Base-by-base conservation (phyloP, 1,139 yeast species). In the Sugiyamaella paludigena region DNA sequence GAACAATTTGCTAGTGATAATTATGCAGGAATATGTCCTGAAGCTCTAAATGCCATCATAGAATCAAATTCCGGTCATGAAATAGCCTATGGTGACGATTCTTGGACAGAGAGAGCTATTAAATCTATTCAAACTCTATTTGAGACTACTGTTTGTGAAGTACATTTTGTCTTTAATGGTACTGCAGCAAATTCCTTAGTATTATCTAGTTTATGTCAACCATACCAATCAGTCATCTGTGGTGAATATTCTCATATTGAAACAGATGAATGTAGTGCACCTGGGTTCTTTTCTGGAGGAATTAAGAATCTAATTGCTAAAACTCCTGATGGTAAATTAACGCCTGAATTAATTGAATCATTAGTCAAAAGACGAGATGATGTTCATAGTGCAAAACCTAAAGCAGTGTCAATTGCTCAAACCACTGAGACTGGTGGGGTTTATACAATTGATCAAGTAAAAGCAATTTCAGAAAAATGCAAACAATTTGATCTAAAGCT, bases 1-100 rank as follows among this genome's bases (percentile, higher is more conserved):
- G 45, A 47, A 29, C 49, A 47, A 28, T 47, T 41, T 36, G 49
- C 49, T 12, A 47, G 49, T 30, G 49, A 47, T 29, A 47, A 47
- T 19, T 47, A 47, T 37, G 41, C 46, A 11, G 49, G 49, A 4
- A 41, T 47, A 28, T 47, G 49, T 28, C 49, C 49, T 7, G 49
- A 47, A 29, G 46, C 41, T 5, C 40, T 47, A 10, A 30, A 47
- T 30, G 38, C 38, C 26, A 41, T 38, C 13, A 36, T 36, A 12
- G 36, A 47, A 36, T 27, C 42, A 7, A 47, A 47, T 27, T 34
- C 37, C n/a, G 46, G 46, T 15, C 46, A 41, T 32, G 43, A 47
- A 32, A 39, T 47, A 12, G 45, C 49, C 2, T 47, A 47, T 36
- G 49, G 49, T n/a, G 49, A 41, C 13, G 49, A 47, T 28, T 30